Percentiles rank a stretch among this genome's conserved stretches.
Conservation (phyloP, 1,139 yeast genomes). For the Nakaseomyces kungkrabaensis region DNA sequence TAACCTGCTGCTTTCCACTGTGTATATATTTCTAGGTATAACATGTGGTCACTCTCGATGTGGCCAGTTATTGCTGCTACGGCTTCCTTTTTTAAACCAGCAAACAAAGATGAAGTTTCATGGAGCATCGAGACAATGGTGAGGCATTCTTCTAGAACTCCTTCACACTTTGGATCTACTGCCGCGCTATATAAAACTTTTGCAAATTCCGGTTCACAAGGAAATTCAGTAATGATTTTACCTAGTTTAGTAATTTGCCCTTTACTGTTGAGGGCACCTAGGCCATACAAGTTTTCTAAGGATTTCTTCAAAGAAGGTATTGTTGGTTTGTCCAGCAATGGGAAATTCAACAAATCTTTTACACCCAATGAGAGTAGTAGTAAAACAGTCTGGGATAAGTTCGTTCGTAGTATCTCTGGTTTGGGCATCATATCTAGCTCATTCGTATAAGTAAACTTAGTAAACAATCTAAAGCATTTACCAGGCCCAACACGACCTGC, state of each 20-base stretch:
- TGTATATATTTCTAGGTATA: constrained; percentile 62
- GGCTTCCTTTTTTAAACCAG: constrained; percentile 33
- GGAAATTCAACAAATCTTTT: constrained; percentile 70
- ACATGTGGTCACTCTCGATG: constrained; percentile 60
- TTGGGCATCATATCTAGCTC: constrained; percentile 72
- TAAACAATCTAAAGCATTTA: constrained; percentile 78
- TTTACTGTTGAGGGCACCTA: constrained; percentile 78
- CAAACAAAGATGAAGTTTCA: constrained; percentile 65
- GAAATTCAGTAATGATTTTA: constrained; percentile 82
- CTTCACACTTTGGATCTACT: constrained; percentile 42
- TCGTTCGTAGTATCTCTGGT: constrained; percentile 83
- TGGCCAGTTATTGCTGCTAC: constrained; percentile 15
- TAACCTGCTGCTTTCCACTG: constrained; percentile 67
- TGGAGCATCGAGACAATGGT: constrained; percentile 75
- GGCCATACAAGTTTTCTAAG: constrained; percentile 65
- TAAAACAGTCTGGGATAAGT: constrained; percentile 65
- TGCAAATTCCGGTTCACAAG: constrained; percentile 83
- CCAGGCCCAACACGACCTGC: constrained; percentile 98
- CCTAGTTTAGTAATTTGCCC: constrained; percentile 77
- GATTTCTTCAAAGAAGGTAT: constrained; percentile 64
- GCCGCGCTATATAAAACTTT: constrained; percentile 57
- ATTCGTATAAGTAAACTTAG: constrained; percentile 75
- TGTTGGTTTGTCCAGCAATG: constrained; percentile 81
- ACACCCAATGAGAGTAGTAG: constrained; percentile 73
- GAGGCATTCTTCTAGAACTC: constrained; percentile 46